Percentiles rank a stretch among this genome's conserved stretches.
Evolutionary conservation across 176 grass and related monocot genomes (phyloP).

Genomic region (Juncus effusus): DNA sequence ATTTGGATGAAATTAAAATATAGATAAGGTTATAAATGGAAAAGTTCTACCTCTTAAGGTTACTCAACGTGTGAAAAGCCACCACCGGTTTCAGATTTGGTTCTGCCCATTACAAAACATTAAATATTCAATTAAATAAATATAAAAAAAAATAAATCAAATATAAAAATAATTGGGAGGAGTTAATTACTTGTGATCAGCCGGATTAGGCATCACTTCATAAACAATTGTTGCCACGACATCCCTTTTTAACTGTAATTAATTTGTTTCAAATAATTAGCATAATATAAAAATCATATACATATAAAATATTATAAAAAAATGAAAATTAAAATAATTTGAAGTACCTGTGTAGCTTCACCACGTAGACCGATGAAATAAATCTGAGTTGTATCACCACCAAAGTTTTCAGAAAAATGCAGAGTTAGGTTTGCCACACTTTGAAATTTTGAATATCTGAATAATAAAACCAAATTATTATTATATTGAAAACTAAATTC

Average conservation of each 20-base stretch:
- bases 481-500: no score
- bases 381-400: slow-evolving; percentile 86
- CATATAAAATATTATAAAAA: slow-evolving; percentile 12
- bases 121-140: slow-evolving; percentile 13
- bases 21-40: neutral
- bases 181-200: slow-evolving; percentile 88
- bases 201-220: slow-evolving; percentile 92
- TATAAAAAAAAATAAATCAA: neutral
- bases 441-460: slow-evolving; percentile 96
- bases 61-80: slow-evolving; percentile 74
- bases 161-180: slow-evolving; percentile 5
- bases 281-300: slow-evolving; percentile 14
- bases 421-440: slow-evolving; percentile 90
- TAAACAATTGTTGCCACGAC: slow-evolving; percentile 96
- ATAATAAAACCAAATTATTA: slow-evolving; percentile 1
- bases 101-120: slow-evolving; percentile 38
- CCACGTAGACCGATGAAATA: slow-evolving; percentile 96
- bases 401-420: slow-evolving; percentile 98
- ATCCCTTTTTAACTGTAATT: slow-evolving; percentile 87
- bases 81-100: slow-evolving; percentile 52
- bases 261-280: slow-evolving; percentile 22
- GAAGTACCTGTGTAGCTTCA: slow-evolving; percentile 87
- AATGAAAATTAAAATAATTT: neutral
- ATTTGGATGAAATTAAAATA: neutral
- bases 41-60: slow-evolving; percentile 31